A percentile compares a stretch with the other conserved stretches of the same genome.
These are phyloP conservation scores for Boechera divaricarpa DNA, from an alignment of 345 rosid genomes.

Conservation along the genomic window DNA sequence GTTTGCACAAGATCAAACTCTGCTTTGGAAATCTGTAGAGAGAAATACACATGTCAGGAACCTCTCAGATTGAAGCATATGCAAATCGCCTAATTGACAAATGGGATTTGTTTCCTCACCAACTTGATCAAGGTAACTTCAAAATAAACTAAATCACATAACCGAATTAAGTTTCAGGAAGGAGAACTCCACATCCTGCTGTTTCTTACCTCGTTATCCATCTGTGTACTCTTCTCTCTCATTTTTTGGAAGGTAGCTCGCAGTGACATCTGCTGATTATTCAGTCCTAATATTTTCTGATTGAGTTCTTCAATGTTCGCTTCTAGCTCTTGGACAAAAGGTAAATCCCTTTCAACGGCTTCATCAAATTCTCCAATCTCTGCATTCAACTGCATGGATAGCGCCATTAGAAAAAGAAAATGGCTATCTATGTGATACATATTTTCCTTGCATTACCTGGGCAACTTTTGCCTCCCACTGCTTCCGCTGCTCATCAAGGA, in stretches of 20 bases:
- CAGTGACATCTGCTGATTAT: conserved; percentile 75
- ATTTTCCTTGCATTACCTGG: conserved; percentile 55
- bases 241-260: conserved; percentile 59
- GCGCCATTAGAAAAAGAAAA: conserved; percentile 37
- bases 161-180: background rate
- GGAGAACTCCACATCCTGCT: background rate
- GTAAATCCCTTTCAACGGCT: conserved; percentile 70
- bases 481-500: conserved; percentile 69
- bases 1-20: conserved; percentile 82
- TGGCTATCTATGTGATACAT: conserved; percentile 4
- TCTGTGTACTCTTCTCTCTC: conserved; percentile 65
- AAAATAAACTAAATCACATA: conserved; percentile 2
- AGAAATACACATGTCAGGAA: conserved; percentile 22
- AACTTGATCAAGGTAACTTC: conserved; percentile 20
- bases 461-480: conserved; percentile 70
- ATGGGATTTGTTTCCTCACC: conserved; percentile 8
- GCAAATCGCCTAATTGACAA: conserved; percentile 1
- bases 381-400: conserved; percentile 65
- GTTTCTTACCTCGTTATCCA: conserved; percentile 66
- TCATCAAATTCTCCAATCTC: conserved; percentile 70
- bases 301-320: conserved; percentile 65
- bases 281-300: conserved; percentile 65
- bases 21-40: conserved; percentile 72
- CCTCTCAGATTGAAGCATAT: background rate
- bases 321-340: conserved; percentile 73